Evolutionary conservation across 129 eudicot species (phyloP).

Genomic region (Lactuca sativa): DNA sequence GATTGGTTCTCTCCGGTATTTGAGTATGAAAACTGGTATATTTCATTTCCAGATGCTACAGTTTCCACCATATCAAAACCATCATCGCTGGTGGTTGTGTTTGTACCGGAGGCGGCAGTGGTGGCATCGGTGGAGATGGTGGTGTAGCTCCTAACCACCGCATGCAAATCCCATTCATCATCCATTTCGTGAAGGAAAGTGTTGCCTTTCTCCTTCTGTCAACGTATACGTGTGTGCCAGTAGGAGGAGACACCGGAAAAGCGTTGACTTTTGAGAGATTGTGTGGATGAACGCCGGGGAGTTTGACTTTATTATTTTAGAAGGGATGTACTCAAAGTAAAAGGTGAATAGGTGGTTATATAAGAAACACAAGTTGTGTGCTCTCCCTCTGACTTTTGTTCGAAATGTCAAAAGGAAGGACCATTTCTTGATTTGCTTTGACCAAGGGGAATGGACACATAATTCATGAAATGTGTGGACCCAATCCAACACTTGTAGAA

Average conservation of each 20-base stretch:
- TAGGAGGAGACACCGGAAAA: conserved; percentile 5
- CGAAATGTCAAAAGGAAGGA: conserved; percentile 13
- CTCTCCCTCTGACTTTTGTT: conserved; percentile 25
- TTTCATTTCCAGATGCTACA: conserved; percentile 4
- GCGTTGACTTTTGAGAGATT: conserved; percentile 29
- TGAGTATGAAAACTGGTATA: conserved; percentile 15
- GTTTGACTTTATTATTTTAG: conserved; percentile 19
- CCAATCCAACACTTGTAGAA: not conserved
- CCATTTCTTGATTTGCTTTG: conserved; percentile 30
- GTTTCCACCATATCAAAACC: conserved; percentile 29
- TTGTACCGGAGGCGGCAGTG: conserved; percentile 20
- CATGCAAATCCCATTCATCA: conserved; percentile 72
- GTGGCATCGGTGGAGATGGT: conserved; percentile 29
- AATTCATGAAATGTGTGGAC: not conserved
- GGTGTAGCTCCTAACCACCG: conserved; percentile 67
- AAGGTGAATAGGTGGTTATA: conserved; percentile 28
- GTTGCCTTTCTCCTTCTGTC: not conserved
- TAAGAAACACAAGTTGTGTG: conserved; percentile 23
- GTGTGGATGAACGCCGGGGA: conserved; percentile 10
- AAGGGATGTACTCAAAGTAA: conserved; percentile 5
- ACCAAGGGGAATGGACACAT: not conserved
- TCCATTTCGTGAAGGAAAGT: conserved; percentile 29
- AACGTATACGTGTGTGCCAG: not conserved
- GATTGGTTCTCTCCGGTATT: conserved; percentile 9
- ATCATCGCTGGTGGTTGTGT: conserved; percentile 13